These are phyloP conservation scores for Serendipita sp. DNA, from an alignment of 768 basidiomycete species.

Conservation along the genomic window DNA sequence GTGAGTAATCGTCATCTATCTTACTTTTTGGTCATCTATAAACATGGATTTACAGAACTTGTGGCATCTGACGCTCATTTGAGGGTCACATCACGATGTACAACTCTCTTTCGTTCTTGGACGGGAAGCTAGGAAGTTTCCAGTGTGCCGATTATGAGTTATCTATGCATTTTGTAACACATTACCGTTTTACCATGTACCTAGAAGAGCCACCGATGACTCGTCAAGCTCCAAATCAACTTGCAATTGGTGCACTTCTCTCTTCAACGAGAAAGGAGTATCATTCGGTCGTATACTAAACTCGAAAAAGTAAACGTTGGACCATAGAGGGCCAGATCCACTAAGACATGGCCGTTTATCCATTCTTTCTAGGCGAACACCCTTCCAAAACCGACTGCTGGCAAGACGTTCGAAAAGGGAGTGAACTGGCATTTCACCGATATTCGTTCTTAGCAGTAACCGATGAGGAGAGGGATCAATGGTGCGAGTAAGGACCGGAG, in stretches of 20 bases:
- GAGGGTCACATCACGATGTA: not conserved
- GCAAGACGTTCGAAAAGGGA: too few relatives aligned
- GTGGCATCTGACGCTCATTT: not conserved
- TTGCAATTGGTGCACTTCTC: not conserved
- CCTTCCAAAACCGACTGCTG: too few relatives aligned
- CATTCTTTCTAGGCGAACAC: too few relatives aligned
- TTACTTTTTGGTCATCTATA: not conserved
- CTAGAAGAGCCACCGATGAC: not conserved
- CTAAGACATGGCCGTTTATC: too few relatives aligned
- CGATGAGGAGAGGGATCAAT: too few relatives aligned
- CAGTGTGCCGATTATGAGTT: not conserved
- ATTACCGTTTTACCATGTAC: not conserved
- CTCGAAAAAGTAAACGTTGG: not conserved
- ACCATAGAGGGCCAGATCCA: not conserved
- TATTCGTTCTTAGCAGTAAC: too few relatives aligned
- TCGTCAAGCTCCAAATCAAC: not conserved
- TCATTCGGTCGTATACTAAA: not conserved
- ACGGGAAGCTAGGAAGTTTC: too few relatives aligned
- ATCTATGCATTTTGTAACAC: not conserved
- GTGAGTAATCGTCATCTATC: not conserved
- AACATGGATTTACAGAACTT: not conserved
- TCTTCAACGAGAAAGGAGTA: not conserved
- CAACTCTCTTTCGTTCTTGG: not conserved
- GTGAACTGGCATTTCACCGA: too few relatives aligned
- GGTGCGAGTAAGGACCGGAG: not conserved